Base-by-base conservation (phyloP, 1,284 basidiomycete species). In the Cryptococcus floricola region DNA sequence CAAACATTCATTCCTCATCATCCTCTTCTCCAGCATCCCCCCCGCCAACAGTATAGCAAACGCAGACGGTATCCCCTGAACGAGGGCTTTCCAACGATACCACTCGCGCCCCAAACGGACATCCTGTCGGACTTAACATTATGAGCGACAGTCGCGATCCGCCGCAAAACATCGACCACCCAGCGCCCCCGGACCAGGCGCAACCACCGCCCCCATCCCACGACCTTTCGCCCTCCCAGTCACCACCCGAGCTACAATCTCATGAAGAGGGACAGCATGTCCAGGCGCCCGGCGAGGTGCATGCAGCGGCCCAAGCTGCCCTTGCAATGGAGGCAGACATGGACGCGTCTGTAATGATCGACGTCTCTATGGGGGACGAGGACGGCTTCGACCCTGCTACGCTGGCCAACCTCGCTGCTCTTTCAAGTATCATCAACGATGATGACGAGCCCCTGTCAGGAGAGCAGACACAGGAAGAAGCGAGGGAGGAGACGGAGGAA, bases 341-440 rank as follows among this genome's bases (percentile, higher is more conserved):
- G 48, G 48, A 38, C 48, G 5, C 48, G 14, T 38, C 37, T 13
- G 38, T 50, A 6, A 38, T 38, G 48, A 19, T 50, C 5, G 48
- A 50, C n/a, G 7, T 34, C 14, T 16, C 34, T 4, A 19, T 60
- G 41, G 57, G 52, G 41, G 63, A 65, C 39, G 63, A 62, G 31
- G 62, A 65, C 38, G 64, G 57, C 0, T 68, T 74, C 27, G 73
- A 75, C 52, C 71, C 70, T 1, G 69, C 62, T 18, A 75, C 68
- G 38, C 60, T 75, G 5, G 73, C 71, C 9, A 72, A 74, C 55
- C 64, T 75, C 37, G 73, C 71, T 23, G 73, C 72, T 0, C 52
- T 75, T 14, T 71, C 69, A 7, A 53, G 66, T 5, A 69, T 75
- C 18, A 51, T 52, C 9, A 57, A 54, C 10, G 61, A 64, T 7